These are phyloP conservation scores for Penicillium sp. DNA, from an alignment of 2,329 filamentous ascomycete species.

Conservation along the genomic window DNA sequence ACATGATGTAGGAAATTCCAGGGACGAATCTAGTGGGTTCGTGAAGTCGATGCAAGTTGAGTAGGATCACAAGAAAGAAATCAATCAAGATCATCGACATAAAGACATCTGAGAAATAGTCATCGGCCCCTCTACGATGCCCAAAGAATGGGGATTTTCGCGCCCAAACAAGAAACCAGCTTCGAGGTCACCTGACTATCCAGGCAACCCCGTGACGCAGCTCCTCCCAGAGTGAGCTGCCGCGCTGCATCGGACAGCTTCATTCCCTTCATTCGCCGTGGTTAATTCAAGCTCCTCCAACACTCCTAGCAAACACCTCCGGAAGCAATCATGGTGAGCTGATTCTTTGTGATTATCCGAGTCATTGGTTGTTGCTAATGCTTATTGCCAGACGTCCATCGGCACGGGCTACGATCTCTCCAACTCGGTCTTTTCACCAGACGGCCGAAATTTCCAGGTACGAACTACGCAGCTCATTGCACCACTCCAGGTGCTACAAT, in stretches of 20 bases:
- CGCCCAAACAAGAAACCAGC: conserved; percentile 1
- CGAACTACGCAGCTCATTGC: too few relatives aligned
- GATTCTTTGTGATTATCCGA: conserved; percentile 1
- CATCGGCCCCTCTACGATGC: conserved; percentile 5
- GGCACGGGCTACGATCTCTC: conserved; percentile 98
- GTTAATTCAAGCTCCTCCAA: too few relatives aligned
- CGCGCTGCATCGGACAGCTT: conserved; percentile 22
- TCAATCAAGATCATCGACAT: too few relatives aligned
- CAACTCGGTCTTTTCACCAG: conserved; percentile 99
- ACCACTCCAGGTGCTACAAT: too few relatives aligned
- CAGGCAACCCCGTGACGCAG: conserved; percentile 34
- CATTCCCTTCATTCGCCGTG: conserved; percentile 10
- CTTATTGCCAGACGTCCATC: conserved; percentile 76
- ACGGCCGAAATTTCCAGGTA: conserved; percentile 98
- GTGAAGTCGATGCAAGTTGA: too few relatives aligned
- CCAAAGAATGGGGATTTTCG: conserved; percentile 4
- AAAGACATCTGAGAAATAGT: too few relatives aligned
- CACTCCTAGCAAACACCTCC: conserved; percentile 1
- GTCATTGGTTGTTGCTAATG: too few relatives aligned
- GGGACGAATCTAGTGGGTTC: too few relatives aligned
- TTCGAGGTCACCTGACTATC: conserved; percentile 17
- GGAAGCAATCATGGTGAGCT: conserved; percentile 16
- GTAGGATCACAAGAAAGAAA: neutral
- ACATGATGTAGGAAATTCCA: conserved; percentile 34
- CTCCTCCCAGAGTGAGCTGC: conserved; percentile 19